Percentiles rank a stretch among this genome's conserved stretches.
These are phyloP conservation scores for Aspergillus texensis DNA, from an alignment of 2,329 filamentous ascomycete species.

Conservation along the genomic window DNA sequence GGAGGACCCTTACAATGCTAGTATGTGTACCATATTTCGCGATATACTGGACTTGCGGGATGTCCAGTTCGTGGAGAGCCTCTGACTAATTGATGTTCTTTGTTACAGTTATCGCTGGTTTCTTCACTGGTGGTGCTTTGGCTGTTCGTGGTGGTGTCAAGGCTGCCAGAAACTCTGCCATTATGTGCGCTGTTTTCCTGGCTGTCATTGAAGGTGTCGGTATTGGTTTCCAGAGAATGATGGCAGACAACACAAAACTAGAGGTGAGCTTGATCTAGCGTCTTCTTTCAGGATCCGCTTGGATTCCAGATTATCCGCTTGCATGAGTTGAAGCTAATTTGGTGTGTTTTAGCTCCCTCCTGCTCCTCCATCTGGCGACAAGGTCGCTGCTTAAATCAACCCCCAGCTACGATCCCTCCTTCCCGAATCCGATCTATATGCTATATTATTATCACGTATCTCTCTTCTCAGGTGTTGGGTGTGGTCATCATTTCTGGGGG, in stretches of 20 bases:
- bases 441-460: constrained; percentile 32
- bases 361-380: constrained; percentile 38
- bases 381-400: constrained; percentile 38
- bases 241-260: constrained; percentile 83
- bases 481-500: constrained; percentile 34
- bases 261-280: constrained; percentile 58
- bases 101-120: constrained; percentile 76
- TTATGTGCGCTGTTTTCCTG: constrained; percentile 90
- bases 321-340: background rate
- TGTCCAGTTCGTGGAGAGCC: background rate
- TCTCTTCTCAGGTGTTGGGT: constrained; percentile 46
- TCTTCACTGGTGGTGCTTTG: constrained; percentile 91
- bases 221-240: constrained; percentile 92
- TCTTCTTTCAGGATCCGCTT: background rate
- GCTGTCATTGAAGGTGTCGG: constrained; percentile 97
- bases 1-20: constrained; percentile 98
- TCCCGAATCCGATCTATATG: constrained; percentile 17
- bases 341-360: constrained; percentile 36
- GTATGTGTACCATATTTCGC: constrained; percentile 41
- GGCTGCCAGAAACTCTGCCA: constrained; percentile 91
- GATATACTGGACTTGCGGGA: background rate
- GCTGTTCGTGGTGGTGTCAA: constrained; percentile 90
- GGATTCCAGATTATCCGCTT: background rate
- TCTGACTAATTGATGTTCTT: background rate
- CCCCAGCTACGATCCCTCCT: constrained; percentile 3